A percentile compares a stretch with the other conserved stretches of the same genome.
Conservation (phyloP, 2,329 filamentous ascomycete genomes). For the Arthrobotrys iridis region DNA sequence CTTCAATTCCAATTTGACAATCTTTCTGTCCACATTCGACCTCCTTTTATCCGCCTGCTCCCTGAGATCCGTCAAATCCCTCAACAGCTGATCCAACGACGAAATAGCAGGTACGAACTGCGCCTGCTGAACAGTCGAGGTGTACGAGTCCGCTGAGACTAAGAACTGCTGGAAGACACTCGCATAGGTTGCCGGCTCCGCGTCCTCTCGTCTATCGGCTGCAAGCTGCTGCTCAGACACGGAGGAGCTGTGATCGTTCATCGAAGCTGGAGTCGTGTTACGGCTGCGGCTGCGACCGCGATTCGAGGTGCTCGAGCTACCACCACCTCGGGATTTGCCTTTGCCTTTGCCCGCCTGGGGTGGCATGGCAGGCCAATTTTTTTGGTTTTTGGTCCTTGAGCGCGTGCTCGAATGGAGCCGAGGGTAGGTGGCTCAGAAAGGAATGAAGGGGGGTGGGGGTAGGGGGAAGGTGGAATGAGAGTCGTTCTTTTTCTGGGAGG, state of each 20-base stretch:
- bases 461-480: background rate
- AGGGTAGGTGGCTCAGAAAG: background rate
- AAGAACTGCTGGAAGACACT: conserved; percentile 50
- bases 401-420: conserved; percentile 2
- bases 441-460: conserved; percentile 5
- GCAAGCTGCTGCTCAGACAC: conserved; percentile 45
- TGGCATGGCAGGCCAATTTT: conserved; percentile 48
- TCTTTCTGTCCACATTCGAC: conserved; percentile 32
- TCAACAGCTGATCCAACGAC: conserved; percentile 41
- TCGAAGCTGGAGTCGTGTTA: conserved; percentile 52
- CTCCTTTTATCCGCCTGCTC: conserved; percentile 47
- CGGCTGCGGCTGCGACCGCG: conserved; percentile 53
- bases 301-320: conserved; percentile 49
- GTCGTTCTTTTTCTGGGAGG: conserved; percentile 12
- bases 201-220: conserved; percentile 38
- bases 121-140: conserved; percentile 24
- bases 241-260: conserved; percentile 52
- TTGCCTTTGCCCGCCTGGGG: conserved; percentile 53
- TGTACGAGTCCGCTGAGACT: conserved; percentile 47
- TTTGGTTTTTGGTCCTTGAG: no score
- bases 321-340: conserved; percentile 52
- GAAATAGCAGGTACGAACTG: conserved; percentile 51
- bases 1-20: conserved; percentile 41
- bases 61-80: conserved; percentile 46
- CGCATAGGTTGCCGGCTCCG: conserved; percentile 44